phyloP scores from a whole-genome alignment of 495 filamentous ascomycete genomes.

The Annulohypoxylon bovei region DNA sequence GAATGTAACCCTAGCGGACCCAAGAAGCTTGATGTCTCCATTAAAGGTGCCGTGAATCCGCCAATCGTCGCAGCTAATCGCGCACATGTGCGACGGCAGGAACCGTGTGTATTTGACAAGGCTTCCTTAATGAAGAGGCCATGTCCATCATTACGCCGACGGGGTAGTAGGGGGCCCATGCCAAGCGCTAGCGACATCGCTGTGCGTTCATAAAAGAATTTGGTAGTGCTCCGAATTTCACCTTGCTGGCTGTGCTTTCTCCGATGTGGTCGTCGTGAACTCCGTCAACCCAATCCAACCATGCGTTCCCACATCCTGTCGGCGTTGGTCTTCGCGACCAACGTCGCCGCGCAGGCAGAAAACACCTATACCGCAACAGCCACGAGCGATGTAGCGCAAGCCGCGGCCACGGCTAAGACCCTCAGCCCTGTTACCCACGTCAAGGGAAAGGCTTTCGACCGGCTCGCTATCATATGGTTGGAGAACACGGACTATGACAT shows the following conservation, averaged over 20 bases:
- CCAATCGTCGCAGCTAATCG: slow-evolving; percentile 18
- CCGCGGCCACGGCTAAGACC: slow-evolving; percentile 50
- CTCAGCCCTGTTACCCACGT: slow-evolving; percentile 67
- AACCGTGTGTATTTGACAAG: background rate
- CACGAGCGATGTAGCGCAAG: slow-evolving; percentile 43
- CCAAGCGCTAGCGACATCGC: background rate
- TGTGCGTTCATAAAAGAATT: slow-evolving; percentile 8
- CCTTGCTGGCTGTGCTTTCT: background rate
- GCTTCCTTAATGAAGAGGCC: slow-evolving; percentile 3
- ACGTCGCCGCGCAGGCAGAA: slow-evolving; percentile 38
- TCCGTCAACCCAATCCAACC: background rate
- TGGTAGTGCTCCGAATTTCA: background rate
- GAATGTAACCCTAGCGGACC: slow-evolving; percentile 25
- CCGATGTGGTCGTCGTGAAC: background rate
- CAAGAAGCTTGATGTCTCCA: slow-evolving; percentile 4
- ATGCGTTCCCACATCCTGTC: slow-evolving; percentile 39
- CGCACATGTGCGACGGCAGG: slow-evolving; percentile 26
- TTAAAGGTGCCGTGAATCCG: background rate
- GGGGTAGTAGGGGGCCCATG: background rate
- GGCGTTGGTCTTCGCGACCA: slow-evolving; percentile 22
- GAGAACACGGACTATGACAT: slow-evolving; percentile 73
- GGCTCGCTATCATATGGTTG: slow-evolving; percentile 74
- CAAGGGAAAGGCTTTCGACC: slow-evolving; percentile 71
- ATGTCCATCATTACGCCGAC: background rate
- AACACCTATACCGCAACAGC: slow-evolving; percentile 46